Percentiles rank a stretch among this genome's conserved stretches.
phyloP scores from a whole-genome alignment of 2,329 filamentous ascomycete species.

The Tolypocladium sp. region DNA sequence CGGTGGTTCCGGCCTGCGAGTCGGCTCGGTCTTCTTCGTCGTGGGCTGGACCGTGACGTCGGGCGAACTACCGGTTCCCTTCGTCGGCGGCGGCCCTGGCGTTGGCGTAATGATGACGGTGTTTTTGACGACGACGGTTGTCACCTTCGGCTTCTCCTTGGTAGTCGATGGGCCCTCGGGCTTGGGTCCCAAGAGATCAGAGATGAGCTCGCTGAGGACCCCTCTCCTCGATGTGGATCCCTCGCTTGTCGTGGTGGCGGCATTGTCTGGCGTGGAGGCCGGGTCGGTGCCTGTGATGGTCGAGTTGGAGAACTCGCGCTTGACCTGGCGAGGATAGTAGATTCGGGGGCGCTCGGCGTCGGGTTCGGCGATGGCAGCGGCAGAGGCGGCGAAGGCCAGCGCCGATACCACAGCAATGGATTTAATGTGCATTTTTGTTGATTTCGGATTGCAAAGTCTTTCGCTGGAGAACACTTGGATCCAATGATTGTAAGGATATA shows the following conservation, averaged over 20 bases:
- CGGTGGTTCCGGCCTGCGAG: background rate
- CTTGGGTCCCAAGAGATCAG: slow-evolving; percentile 8
- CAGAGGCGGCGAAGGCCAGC: slow-evolving; percentile 35
- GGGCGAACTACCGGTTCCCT: background rate
- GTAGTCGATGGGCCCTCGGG: background rate
- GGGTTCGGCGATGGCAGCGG: slow-evolving; percentile 32
- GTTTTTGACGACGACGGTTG: background rate
- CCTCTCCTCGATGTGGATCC: slow-evolving; percentile 8
- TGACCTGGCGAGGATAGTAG: slow-evolving; percentile 49
- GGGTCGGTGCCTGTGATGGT: slow-evolving; percentile 24
- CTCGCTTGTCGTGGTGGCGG: slow-evolving; percentile 8
- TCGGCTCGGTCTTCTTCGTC: background rate
- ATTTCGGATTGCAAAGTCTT: background rate
- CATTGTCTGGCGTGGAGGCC: slow-evolving; percentile 6
- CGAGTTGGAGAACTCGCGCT: slow-evolving; percentile 37
- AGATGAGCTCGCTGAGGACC: slow-evolving; percentile 13
- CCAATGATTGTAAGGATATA: slow-evolving; percentile 9
- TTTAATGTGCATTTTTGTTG: slow-evolving; percentile 38
- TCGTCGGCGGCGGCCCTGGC: background rate
- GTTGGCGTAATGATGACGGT: background rate
- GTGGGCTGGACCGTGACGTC: background rate
- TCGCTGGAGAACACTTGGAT: background rate
- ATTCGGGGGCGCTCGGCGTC: slow-evolving; percentile 39
- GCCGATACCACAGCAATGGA: slow-evolving; percentile 33
- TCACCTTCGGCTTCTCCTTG: background rate